Base-by-base conservation (phyloP, 306 rosid genomes). In the Cucumis melo region DNA sequence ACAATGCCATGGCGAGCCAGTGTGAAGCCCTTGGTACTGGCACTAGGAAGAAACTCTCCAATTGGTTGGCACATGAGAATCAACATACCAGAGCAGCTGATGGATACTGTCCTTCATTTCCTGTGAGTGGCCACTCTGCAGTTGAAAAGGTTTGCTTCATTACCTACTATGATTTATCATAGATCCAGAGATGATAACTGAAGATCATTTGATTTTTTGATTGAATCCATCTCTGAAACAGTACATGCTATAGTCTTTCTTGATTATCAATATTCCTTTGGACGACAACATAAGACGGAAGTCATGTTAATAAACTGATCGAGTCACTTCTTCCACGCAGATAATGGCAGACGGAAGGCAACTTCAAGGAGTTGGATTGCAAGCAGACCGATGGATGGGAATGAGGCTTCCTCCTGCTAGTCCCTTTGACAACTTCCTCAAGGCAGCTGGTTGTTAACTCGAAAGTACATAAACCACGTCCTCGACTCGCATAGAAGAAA, bases 401-500 rank as follows among this genome's bases (percentile, higher is more conserved):
- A 87, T 89, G 92, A 92, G 86, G 90, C 82, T 95, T 53, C 99
- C 99, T 71, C 99, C 98, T 74, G 98, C 99, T 34, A 92, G 99
- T 75, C 99, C 99, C 8, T 95, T 92, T 38, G 98, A 92, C 86
- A 92, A 95, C 85, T 95, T 95, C 75, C 98, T 95, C 82, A 92
- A 85, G 87, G 98, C 99, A 66, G 99, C 99, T 78, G 88, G 98
- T 41, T 90, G 96, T 84, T 91, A 87, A 82, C 63, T 6, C 57
- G 42, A 46, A 73, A 66, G 57, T 80, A 67, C 51, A 77, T 80
- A 70, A 66, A 70, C 41, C 14, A 70, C 5, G 14, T 70, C 8
- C 8, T 77, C 34, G 53, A 21, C 73, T 65, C 55, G 19, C 48
- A 23, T 66, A 32, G 5, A 44, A 70, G 74, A 80, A 61, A 61